Percentiles rank a stretch among this genome's conserved stretches.
phyloP scores from a whole-genome alignment of 768 basidiomycete genomes.

The Tulasnella sp. region DNA sequence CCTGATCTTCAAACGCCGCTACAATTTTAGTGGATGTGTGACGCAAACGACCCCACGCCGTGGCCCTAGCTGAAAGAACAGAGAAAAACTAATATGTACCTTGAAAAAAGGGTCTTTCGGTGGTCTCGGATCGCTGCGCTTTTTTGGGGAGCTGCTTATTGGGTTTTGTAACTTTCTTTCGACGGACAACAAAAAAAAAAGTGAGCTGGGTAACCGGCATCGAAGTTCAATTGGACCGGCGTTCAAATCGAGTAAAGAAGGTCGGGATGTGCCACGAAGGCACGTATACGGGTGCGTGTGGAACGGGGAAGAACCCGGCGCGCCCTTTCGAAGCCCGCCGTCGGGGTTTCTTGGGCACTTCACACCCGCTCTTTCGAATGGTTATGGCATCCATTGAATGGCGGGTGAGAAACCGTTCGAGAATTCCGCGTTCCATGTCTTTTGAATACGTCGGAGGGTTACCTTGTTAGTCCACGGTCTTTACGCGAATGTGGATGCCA shows the following conservation, averaged over 20 bases:
- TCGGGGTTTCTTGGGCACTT: conserved; percentile 4
- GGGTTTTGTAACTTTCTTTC: neutral
- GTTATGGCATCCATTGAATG: neutral
- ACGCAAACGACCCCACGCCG: neutral
- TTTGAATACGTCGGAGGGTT: neutral
- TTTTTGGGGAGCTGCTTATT: neutral
- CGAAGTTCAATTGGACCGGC: neutral
- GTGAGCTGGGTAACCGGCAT: neutral
- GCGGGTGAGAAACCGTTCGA: neutral
- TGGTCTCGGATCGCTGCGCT: neutral
- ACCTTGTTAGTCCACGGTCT: neutral
- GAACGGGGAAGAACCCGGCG: neutral
- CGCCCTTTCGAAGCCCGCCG: neutral
- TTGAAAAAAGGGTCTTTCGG: neutral
- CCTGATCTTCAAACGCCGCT: neutral
- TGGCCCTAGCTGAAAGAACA: neutral
- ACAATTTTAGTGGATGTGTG: neutral
- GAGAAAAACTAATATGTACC: neutral
- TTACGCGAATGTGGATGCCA: neutral
- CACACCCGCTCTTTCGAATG: neutral
- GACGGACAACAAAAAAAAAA: neutral
- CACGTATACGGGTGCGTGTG: neutral
- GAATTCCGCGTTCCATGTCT: too few species aligned
- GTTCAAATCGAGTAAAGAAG: neutral
- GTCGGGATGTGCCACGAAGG: neutral